Percentiles rank a stretch among this genome's conserved stretches.
Conservation (phyloP, 139 green algal genomes). For the Coelastrella sp. region DNA sequence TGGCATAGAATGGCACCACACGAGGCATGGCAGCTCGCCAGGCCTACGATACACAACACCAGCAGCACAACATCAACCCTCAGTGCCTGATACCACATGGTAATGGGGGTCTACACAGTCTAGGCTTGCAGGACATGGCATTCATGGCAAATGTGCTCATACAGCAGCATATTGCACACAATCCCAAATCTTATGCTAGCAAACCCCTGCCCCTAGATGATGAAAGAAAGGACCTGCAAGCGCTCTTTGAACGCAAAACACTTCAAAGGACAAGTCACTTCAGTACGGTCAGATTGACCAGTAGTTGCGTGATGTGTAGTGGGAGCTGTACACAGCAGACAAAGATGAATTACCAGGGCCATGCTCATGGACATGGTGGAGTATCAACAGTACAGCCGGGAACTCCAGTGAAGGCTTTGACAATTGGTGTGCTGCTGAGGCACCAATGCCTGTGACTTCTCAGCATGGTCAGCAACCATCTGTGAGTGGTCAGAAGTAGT, state of each 20-base stretch:
- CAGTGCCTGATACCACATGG: too few species aligned
- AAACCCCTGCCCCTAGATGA: neutral
- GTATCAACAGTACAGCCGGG: neutral
- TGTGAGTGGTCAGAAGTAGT: neutral
- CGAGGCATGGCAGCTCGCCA: slow-evolving; percentile 89
- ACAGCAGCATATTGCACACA: too few species aligned
- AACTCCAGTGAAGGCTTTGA: neutral
- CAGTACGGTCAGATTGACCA: neutral
- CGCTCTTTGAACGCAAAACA: too few species aligned
- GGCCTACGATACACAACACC: slow-evolving; percentile 48
- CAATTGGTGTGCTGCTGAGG: neutral
- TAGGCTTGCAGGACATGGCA: too few species aligned
- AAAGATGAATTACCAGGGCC: slow-evolving; percentile 46
- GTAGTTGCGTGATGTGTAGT: neutral
- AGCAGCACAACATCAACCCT: too few species aligned
- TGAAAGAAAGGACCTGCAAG: too few species aligned
- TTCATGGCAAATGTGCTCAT: too few species aligned
- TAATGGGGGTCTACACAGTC: too few species aligned
- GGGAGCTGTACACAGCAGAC: neutral
- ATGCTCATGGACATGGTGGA: neutral
- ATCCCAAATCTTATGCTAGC: too few species aligned
- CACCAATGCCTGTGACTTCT: neutral
- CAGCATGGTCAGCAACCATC: neutral
- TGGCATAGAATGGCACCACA: slow-evolving; percentile 93
- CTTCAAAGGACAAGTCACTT: neutral